Percentiles rank a stretch among this genome's conserved stretches.
Evolutionary conservation across 106 monocot genomes (phyloP).

Genomic region (Dioscorea zingiberensis): DNA sequence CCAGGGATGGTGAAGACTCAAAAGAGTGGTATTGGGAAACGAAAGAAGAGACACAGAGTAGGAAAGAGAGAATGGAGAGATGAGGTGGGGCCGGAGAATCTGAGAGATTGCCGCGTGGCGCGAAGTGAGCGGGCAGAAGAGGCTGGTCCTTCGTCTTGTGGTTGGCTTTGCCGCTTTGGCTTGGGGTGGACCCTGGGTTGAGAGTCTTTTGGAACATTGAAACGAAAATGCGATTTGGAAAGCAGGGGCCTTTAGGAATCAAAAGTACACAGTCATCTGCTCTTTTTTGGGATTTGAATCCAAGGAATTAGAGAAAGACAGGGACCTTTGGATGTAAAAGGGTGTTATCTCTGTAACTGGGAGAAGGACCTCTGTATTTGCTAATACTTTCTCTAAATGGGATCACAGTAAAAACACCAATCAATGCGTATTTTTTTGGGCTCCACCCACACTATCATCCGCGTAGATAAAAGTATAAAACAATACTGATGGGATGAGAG

Average conservation of each 20-base stretch:
- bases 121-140: background rate
- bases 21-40: background rate
- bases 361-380: no score
- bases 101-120: conserved; percentile 7
- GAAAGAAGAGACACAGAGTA: background rate
- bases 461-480: no score
- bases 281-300: background rate
- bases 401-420: no score
- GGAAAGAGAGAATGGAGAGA: background rate
- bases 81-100: background rate
- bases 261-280: background rate
- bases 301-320: no score
- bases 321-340: no score
- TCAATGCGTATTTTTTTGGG: no score
- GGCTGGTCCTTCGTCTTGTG: conserved; percentile 11
- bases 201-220: background rate
- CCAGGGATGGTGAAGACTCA: background rate
- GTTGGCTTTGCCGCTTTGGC: conserved; percentile 1
- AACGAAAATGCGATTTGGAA: background rate
- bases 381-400: no score
- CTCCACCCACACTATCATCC: no score
- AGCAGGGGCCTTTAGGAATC: background rate
- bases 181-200: background rate
- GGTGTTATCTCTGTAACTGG: no score
- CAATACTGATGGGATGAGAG: no score